These are phyloP conservation scores for Nicotiana undulata DNA, from an alignment of 257 asterid genomes.

Conservation along the genomic window DNA sequence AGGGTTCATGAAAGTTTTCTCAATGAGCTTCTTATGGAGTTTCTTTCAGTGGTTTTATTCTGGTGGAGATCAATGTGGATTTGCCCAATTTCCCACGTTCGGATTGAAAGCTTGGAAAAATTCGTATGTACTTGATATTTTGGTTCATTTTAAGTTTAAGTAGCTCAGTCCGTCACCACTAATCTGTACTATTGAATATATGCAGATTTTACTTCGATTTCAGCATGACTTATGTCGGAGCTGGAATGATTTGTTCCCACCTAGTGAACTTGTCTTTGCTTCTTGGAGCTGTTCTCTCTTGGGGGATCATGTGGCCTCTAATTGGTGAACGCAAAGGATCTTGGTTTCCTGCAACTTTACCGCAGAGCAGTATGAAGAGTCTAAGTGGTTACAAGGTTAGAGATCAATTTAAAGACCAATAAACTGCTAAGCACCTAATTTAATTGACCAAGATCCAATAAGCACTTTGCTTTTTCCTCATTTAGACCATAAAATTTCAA, in stretches of 20 bases:
- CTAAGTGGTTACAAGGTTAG: constrained; percentile 58
- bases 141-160: too few species aligned
- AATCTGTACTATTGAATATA: constrained; percentile 4
- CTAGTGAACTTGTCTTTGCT: constrained; percentile 54
- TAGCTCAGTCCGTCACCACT: neutral
- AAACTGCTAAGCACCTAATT: neutral
- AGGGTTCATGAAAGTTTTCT: constrained; percentile 67
- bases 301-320: constrained; percentile 72
- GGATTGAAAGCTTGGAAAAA: constrained; percentile 80
- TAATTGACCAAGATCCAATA: neutral
- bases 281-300: constrained; percentile 63
- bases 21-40: constrained; percentile 80
- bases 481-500: neutral
- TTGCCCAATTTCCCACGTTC: constrained; percentile 59
- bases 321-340: constrained; percentile 37
- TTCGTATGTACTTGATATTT: constrained; percentile 26
- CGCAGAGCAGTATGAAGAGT: constrained; percentile 59
- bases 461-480: neutral
- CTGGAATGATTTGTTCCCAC: constrained; percentile 76
- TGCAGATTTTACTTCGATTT: constrained; percentile 80
- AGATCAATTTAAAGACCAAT: neutral
- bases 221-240: constrained; percentile 61
- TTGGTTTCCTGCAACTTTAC: constrained; percentile 45
- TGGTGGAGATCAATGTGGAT: constrained; percentile 72
- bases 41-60: constrained; percentile 84